Evolutionary conservation across 2,329 filamentous ascomycete species (phyloP).

Genomic region (Hortaea werneckii): DNA sequence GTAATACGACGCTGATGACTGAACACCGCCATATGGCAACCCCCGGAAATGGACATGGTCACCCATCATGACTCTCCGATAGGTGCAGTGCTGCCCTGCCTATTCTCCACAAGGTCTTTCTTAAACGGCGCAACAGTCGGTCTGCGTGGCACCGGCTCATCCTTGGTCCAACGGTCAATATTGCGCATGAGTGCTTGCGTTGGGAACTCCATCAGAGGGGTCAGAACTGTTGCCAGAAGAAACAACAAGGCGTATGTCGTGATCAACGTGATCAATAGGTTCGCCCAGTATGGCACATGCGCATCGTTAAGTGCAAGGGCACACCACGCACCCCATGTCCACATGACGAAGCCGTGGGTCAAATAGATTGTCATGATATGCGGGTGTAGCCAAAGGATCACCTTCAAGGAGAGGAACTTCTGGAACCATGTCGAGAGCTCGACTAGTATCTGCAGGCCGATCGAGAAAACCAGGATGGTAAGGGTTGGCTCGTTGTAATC

Average conservation of each 20-base stretch:
- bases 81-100: not conserved
- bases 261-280: slow-evolving; percentile 27
- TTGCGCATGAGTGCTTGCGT: slow-evolving; percentile 11
- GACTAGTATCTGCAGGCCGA: slow-evolving; percentile 23
- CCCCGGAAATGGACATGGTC: not conserved
- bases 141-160: slow-evolving; percentile 9
- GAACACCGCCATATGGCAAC: too few relatives aligned
- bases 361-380: slow-evolving; percentile 41
- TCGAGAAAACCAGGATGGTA: slow-evolving; percentile 31
- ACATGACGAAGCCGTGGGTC: slow-evolving; percentile 38
- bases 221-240: slow-evolving; percentile 4
- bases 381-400: slow-evolving; percentile 33
- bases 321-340: slow-evolving; percentile 31
- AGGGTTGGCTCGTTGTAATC: slow-evolving; percentile 34
- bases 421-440: slow-evolving; percentile 29
- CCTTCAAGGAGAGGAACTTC: slow-evolving; percentile 29
- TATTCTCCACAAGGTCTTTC: not conserved
- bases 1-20: too few relatives aligned
- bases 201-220: slow-evolving; percentile 10
- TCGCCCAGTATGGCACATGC: slow-evolving; percentile 24
- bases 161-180: slow-evolving; percentile 11
- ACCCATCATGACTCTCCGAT: not conserved
- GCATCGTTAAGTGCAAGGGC: slow-evolving; percentile 23
- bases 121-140: slow-evolving; percentile 11
- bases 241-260: slow-evolving; percentile 24